Evolutionary conservation across 345 rosid genomes (phyloP).

Genomic region (Balakata baccata): DNA sequence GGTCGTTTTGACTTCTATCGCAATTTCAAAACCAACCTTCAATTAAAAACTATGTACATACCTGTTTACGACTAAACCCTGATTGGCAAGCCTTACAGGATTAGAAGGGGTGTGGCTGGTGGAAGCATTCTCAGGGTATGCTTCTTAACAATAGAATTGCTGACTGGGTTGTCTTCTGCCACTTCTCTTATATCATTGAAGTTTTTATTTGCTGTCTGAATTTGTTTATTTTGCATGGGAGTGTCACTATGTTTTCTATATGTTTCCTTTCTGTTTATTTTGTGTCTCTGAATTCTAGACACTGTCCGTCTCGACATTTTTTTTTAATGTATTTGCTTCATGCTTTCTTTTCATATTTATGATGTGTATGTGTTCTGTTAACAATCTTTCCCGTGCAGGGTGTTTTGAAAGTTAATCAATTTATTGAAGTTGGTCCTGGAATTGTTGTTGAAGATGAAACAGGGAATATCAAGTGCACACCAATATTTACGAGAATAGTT

Average conservation of each 20-base stretch:
- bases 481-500: constrained; percentile 86
- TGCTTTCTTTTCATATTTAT: background rate
- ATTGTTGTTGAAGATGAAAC: constrained; percentile 75
- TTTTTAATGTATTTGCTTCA: background rate
- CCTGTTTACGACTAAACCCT: too few relatives aligned
- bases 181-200: too few relatives aligned
- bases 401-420: constrained; percentile 83
- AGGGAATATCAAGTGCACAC: constrained; percentile 81
- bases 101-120: constrained; percentile 96
- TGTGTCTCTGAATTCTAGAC: too few relatives aligned
- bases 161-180: background rate
- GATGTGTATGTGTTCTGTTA: background rate
- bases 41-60: too few relatives aligned
- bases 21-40: too few relatives aligned
- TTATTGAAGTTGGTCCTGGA: constrained; percentile 90
- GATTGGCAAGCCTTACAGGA: too few relatives aligned
- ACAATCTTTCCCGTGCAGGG: constrained; percentile 47
- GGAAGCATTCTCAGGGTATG: constrained; percentile 90
- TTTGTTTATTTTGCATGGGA: background rate
- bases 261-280: too few relatives aligned
- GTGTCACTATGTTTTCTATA: too few relatives aligned
- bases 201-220: too few relatives aligned
- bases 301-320: background rate
- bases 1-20: too few relatives aligned
- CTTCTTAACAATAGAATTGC: background rate